Base-by-base conservation (phyloP, 1,284 basidiomycete species). In the Sporisorium exsertum region DNA sequence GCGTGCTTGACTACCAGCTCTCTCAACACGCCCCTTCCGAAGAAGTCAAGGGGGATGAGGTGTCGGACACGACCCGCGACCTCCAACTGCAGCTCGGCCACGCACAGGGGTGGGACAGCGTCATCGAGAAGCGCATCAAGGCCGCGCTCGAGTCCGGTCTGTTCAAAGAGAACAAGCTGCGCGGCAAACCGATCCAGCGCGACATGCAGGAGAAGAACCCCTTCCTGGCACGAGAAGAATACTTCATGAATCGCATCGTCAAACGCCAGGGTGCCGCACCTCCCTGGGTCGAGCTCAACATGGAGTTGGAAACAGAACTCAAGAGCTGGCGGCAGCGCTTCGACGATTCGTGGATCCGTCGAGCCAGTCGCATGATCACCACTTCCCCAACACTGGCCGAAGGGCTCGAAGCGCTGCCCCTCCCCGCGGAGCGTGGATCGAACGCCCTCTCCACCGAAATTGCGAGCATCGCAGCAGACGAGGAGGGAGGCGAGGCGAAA, bases 241-340 rank as follows among this genome's bases (percentile, higher is more conserved):
- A 69, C 12, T 58, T 95, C 56, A 92, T 95, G 92, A 95, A 95
- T 81, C 90, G 94, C 15, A 94, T 95, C 64, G 89, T 96, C 20
- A 92, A 94, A 80, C 88, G 91, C 42, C 93, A 94, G 79, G 93
- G 92, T 16, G 93, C 92, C 2, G 90, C 91, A 0, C 94, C 94
- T n/a, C 92, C 93, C 3, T 96, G 93, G 93, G 91, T 96, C 4
- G 94, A 95, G 85, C 81, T 94, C 35, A 94, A 95, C 85, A 87
- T 71, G 87, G 89, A 90, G 64, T 85, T 92, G 35, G 90, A 92
- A 59, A 83, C 85, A 1, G 89, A 91, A 0, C 84, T 92, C 5
- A 80, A 77, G 3, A 86, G 89, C 0, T 94, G 94, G 86, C 90
- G 93, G 2, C 86, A 88, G 24, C 87, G 91, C 5, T 86, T 95